These are phyloP conservation scores for Clohesyomyces aquaticus DNA, from an alignment of 495 filamentous ascomycete species.

Conservation along the genomic window DNA sequence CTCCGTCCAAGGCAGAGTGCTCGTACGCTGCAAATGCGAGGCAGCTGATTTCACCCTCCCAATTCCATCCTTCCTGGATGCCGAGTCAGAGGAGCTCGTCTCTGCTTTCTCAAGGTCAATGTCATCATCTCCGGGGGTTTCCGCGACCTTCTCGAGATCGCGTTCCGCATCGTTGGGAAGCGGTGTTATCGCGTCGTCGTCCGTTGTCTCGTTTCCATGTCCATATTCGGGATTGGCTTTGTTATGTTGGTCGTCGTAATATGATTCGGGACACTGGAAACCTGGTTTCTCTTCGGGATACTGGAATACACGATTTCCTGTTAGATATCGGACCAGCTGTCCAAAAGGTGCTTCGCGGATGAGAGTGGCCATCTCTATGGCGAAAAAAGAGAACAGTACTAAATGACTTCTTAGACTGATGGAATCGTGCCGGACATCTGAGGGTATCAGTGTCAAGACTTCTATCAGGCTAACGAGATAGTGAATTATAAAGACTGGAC, in stretches of 20 bases:
- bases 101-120: slow-evolving; percentile 12
- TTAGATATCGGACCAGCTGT: slow-evolving; percentile 29
- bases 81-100: neutral
- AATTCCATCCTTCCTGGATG: neutral
- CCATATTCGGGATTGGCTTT: neutral
- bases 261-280: slow-evolving; percentile 10
- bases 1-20: slow-evolving; percentile 26
- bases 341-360: slow-evolving; percentile 37
- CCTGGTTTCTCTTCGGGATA: slow-evolving; percentile 37
- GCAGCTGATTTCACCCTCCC: neutral
- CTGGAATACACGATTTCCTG: slow-evolving; percentile 24
- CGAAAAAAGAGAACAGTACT: no score
- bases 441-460: no score
- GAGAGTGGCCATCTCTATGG: slow-evolving; percentile 1
- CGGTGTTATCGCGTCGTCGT: neutral
- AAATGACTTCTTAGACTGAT: neutral
- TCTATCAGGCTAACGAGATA: no score
- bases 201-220: slow-evolving; percentile 13
- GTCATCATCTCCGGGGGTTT: neutral
- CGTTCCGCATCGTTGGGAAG: neutral
- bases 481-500: no score
- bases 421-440: no score
- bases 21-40: slow-evolving; percentile 11
- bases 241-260: slow-evolving; percentile 9
- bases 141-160: neutral